phyloP scores from a whole-genome alignment of 2,329 filamentous ascomycete species.

The Apiospora malaysiana region DNA sequence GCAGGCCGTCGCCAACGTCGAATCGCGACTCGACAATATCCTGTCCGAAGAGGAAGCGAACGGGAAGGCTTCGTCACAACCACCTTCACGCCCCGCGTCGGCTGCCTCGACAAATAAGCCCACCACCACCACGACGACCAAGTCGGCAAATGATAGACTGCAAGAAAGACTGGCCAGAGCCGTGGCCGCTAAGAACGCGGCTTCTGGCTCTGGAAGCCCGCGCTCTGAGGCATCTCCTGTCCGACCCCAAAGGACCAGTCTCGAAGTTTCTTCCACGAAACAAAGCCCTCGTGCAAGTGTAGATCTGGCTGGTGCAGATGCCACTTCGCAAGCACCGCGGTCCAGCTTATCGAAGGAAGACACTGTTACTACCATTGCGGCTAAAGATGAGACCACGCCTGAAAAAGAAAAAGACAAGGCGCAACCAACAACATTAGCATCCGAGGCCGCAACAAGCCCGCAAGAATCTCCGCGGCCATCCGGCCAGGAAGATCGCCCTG shows the following conservation, averaged over 20 bases:
- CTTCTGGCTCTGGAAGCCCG: slow-evolving; percentile 33
- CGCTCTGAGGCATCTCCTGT: slow-evolving; percentile 51
- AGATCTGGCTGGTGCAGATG: slow-evolving; percentile 38
- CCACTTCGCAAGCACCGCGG: slow-evolving; percentile 27
- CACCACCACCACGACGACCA: slow-evolving; percentile 53
- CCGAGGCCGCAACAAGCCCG: not conserved
- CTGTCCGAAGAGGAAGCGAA: slow-evolving; percentile 77
- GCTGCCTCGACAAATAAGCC: slow-evolving; percentile 24
- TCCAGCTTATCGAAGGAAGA: slow-evolving; percentile 33
- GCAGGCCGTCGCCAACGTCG: slow-evolving; percentile 90
- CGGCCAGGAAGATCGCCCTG: slow-evolving; percentile 27
- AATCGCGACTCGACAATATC: slow-evolving; percentile 91
- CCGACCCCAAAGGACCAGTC: slow-evolving; percentile 43
- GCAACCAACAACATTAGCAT: slow-evolving; percentile 19
- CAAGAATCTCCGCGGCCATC: slow-evolving; percentile 27
- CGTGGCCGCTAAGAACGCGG: slow-evolving; percentile 72
- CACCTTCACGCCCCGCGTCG: slow-evolving; percentile 33
- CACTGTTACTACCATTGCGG: not conserved
- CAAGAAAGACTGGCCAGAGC: slow-evolving; percentile 91
- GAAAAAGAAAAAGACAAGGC: slow-evolving; percentile 4
- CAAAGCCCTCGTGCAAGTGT: slow-evolving; percentile 50
- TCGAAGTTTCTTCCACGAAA: slow-evolving; percentile 39
- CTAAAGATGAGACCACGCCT: slow-evolving; percentile 8
- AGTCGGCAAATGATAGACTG: slow-evolving; percentile 78
- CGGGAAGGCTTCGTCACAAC: slow-evolving; percentile 45